Evolutionary conservation across 345 rosid genomes (phyloP).

Genomic region (Euphorbia tirucalli): DNA sequence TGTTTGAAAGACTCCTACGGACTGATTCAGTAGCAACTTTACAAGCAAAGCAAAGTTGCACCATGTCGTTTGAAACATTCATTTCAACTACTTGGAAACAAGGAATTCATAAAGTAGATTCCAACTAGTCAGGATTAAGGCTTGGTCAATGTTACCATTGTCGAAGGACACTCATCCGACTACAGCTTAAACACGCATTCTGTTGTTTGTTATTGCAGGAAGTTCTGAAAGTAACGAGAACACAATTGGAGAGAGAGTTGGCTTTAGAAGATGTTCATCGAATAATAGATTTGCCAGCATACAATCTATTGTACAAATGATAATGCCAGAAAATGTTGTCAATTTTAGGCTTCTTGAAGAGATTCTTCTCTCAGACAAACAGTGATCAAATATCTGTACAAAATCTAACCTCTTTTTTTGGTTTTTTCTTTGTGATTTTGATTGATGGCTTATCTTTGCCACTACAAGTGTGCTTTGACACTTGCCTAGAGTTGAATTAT

Average conservation of each 20-base stretch:
- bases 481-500: not conserved
- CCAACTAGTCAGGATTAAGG: not conserved
- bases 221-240: conserved; percentile 73
- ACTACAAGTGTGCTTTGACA: not conserved
- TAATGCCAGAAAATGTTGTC: not conserved
- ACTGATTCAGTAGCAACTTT: no score
- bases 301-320: conserved; percentile 61
- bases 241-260: conserved; percentile 83
- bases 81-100: no score
- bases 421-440: not conserved
- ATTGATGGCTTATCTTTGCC: not conserved
- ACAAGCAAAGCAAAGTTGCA: no score
- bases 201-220: conserved; percentile 49
- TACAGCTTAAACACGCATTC: not conserved
- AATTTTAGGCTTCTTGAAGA: not conserved
- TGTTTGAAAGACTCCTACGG: not conserved
- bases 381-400: not conserved
- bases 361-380: not conserved
- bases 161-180: not conserved
- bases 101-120: no score
- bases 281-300: conserved; percentile 82
- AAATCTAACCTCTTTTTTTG: not conserved
- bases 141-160: no score
- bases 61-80: no score
- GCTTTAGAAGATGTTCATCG: conserved; percentile 72